Evolutionary conservation across 371 early-diverging fungal species (phyloP).

Genomic region (Rhizopus sp.): DNA sequence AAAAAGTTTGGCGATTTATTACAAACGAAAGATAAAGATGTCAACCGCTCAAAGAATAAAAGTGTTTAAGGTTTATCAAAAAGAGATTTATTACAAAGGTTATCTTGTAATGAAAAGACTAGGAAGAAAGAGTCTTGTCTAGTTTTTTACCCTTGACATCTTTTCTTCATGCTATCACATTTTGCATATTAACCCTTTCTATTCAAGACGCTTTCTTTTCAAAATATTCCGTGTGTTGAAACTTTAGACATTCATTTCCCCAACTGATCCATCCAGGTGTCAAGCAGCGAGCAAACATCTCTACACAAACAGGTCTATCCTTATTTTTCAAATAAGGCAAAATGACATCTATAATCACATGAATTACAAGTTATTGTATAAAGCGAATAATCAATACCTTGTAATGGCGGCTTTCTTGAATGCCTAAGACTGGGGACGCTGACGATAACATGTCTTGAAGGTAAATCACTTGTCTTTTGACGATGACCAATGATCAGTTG

Average conservation of each 20-base stretch:
- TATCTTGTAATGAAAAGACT: no score
- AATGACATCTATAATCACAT: conserved; percentile 22
- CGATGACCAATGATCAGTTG: conserved; percentile 57
- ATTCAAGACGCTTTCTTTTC: conserved; percentile 4
- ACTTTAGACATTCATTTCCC: conserved; percentile 78
- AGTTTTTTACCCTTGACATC: no score
- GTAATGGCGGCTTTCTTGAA: conserved; percentile 72
- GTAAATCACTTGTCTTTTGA: conserved; percentile 1
- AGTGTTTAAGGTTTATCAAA: no score
- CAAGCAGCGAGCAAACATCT: conserved; percentile 74
- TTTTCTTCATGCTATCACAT: no score
- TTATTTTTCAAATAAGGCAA: conserved; percentile 22
- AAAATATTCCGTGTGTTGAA: conserved; percentile 51
- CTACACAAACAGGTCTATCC: conserved; percentile 47
- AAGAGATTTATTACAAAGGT: no score
- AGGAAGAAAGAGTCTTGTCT: no score
- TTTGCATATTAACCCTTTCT: not conserved
- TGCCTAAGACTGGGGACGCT: conserved; percentile 64
- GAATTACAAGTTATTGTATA: not conserved
- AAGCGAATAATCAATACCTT: conserved; percentile 21
- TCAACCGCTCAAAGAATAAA: no score
- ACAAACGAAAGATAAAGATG: no score
- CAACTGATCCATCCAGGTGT: conserved; percentile 67
- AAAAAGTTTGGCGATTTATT: no score
- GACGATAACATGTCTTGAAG: conserved; percentile 36